Evolutionary conservation across 2,329 filamentous ascomycete species (phyloP).

Genomic region (Stromatinia cepivora): DNA sequence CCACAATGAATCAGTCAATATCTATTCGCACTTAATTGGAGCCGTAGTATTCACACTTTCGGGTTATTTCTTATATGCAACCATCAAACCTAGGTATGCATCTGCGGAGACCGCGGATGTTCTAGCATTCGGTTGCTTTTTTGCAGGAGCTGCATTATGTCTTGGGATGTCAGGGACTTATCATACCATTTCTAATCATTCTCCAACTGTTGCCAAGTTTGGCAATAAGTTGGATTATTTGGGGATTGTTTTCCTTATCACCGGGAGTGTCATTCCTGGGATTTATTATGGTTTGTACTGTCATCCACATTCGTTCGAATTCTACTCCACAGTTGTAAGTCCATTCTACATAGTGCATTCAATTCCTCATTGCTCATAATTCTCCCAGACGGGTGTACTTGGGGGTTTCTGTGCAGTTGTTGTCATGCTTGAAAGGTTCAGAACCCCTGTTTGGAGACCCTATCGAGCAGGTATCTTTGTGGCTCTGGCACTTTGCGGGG

Average conservation of each 20-base stretch:
- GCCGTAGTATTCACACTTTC: constrained; percentile 57
- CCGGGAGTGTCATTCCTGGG: constrained; percentile 86
- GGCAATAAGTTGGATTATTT: constrained; percentile 95
- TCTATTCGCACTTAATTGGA: constrained; percentile 70
- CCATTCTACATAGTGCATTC: not conserved
- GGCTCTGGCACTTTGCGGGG: constrained; percentile 73
- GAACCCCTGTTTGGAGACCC: constrained; percentile 78
- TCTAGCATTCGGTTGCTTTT: constrained; percentile 76
- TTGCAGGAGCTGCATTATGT: constrained; percentile 69
- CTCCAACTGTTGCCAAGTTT: constrained; percentile 70
- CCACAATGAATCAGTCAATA: constrained; percentile 67
- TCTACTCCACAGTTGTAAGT: constrained; percentile 61
- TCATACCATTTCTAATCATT: constrained; percentile 85
- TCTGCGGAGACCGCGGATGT: constrained; percentile 63
- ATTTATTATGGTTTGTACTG: constrained; percentile 86
- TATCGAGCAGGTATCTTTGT: constrained; percentile 90
- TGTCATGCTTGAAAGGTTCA: constrained; percentile 78
- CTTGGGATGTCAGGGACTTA: constrained; percentile 82
- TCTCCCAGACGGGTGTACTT: constrained; percentile 68
- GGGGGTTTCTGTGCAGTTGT: constrained; percentile 75
- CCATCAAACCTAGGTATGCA: constrained; percentile 65
- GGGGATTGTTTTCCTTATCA: constrained; percentile 88
- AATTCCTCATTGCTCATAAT: constrained; percentile 16
- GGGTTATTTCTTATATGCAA: constrained; percentile 54
- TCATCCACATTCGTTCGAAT: constrained; percentile 60